Percentiles rank a stretch among this genome's conserved stretches.
Conservation (phyloP, 2,329 filamentous ascomycete genomes). For the Fusarium odoratissimum region DNA sequence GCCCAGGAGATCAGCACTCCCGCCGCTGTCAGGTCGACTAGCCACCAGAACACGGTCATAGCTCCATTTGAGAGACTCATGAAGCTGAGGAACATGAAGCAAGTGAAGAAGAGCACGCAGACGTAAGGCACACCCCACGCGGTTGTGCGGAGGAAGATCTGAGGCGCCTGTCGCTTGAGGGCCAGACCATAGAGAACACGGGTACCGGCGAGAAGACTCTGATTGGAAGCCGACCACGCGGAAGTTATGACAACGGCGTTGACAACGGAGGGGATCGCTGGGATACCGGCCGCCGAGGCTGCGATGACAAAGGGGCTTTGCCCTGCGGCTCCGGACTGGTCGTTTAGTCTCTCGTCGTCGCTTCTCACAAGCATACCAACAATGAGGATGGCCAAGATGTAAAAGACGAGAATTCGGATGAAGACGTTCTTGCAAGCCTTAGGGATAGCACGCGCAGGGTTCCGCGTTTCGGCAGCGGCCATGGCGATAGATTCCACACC, state of each 20-base stretch:
- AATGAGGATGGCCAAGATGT: slow-evolving; percentile 76
- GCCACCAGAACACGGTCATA: slow-evolving; percentile 73
- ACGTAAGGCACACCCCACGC: slow-evolving; percentile 72
- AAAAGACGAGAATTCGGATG: slow-evolving; percentile 68
- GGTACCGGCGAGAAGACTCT: slow-evolving; percentile 69
- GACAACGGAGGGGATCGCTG: slow-evolving; percentile 75
- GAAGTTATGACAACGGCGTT: slow-evolving; percentile 82
- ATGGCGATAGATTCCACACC: slow-evolving; percentile 74
- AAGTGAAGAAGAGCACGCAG: slow-evolving; percentile 64
- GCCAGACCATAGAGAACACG: slow-evolving; percentile 70
- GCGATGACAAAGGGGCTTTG: slow-evolving; percentile 76
- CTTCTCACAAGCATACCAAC: slow-evolving; percentile 75
- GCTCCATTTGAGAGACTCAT: slow-evolving; percentile 68
- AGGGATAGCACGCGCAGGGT: slow-evolving; percentile 65
- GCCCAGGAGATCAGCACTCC: slow-evolving; percentile 74
- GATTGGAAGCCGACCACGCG: slow-evolving; percentile 76
- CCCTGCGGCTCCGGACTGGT: slow-evolving; percentile 57
- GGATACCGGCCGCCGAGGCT: slow-evolving; percentile 73
- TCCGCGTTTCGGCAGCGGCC: slow-evolving; percentile 68
- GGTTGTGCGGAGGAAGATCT: slow-evolving; percentile 68
- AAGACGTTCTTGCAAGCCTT: slow-evolving; percentile 68
- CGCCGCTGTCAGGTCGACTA: slow-evolving; percentile 70
- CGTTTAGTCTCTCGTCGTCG: slow-evolving; percentile 63
- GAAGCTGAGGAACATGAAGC: slow-evolving; percentile 68
- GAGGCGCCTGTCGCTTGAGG: slow-evolving; percentile 68